Evolutionary conservation across 23 red algal species (phyloP).

Genomic region (Gracilariopsis chorda): DNA sequence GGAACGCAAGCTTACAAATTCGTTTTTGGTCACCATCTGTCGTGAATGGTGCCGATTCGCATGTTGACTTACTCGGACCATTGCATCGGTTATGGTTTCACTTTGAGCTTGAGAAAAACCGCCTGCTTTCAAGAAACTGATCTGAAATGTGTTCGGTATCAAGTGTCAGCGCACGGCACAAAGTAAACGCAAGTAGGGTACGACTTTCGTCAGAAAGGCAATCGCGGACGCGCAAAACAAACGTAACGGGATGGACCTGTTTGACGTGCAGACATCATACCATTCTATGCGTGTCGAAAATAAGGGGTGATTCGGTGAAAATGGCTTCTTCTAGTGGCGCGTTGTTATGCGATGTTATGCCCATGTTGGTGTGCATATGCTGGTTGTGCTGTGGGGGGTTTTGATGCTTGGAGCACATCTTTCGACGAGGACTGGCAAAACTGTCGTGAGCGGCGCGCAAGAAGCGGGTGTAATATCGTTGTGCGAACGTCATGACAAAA

Average conservation of each 20-base stretch:
- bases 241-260: too few species aligned
- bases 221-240: neutral
- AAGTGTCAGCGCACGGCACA: neutral
- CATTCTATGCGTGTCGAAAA: conserved; percentile 52
- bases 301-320: conserved; percentile 26
- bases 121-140: neutral
- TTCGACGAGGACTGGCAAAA: too few species aligned
- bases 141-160: neutral
- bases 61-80: conserved; percentile 35
- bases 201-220: neutral
- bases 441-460: too few species aligned
- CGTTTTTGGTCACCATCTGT: conserved; percentile 79
- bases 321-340: neutral
- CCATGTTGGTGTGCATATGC: neutral
- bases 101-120: conserved; percentile 39
- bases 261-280: conserved; percentile 11
- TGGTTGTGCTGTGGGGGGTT: too few species aligned
- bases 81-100: conserved; percentile 38
- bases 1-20: conserved; percentile 76
- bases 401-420: too few species aligned
- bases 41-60: conserved; percentile 21
- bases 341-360: neutral
- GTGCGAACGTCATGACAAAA: too few species aligned
- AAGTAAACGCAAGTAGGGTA: neutral
- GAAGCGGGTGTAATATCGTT: too few species aligned